Conservation (phyloP, 169 alveolate species). For the Eimeria maxima region DNA sequence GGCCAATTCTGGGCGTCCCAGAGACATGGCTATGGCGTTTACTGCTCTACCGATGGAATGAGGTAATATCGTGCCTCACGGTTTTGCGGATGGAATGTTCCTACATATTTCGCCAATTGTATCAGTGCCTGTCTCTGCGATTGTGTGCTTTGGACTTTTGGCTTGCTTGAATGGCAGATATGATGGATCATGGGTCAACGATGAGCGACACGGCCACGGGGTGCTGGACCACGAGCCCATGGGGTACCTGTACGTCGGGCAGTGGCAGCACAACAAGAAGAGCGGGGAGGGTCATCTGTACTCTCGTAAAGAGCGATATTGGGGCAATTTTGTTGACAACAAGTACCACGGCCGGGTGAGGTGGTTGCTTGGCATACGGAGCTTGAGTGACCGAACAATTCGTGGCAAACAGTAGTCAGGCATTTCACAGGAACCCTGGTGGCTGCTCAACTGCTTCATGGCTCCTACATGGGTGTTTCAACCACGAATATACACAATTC, state of each 20-base stretch:
- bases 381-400: not conserved
- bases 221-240: slow-evolving; percentile 75
- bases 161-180: slow-evolving; percentile 67
- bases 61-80: slow-evolving; percentile 20
- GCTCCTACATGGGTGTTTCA: not conserved
- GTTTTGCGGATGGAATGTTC: not conserved
- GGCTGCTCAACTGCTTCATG: not conserved
- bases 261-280: slow-evolving; percentile 82
- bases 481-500: not conserved
- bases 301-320: slow-evolving; percentile 73
- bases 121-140: not conserved
- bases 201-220: slow-evolving; percentile 83
- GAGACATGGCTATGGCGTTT: slow-evolving; percentile 84
- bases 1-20: slow-evolving; percentile 74
- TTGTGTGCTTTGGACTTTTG: not conserved
- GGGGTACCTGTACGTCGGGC: slow-evolving; percentile 81
- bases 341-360: slow-evolving; percentile 80
- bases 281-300: slow-evolving; percentile 82
- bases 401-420: not conserved
- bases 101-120: not conserved
- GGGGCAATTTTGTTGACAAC: slow-evolving; percentile 82
- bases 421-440: not conserved
- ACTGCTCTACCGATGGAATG: slow-evolving; percentile 75
- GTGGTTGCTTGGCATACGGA: not conserved
- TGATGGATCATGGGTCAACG: slow-evolving; percentile 83